Conservation (phyloP, 2,329 filamentous ascomycete species). For the Epichloe festucae region DNA sequence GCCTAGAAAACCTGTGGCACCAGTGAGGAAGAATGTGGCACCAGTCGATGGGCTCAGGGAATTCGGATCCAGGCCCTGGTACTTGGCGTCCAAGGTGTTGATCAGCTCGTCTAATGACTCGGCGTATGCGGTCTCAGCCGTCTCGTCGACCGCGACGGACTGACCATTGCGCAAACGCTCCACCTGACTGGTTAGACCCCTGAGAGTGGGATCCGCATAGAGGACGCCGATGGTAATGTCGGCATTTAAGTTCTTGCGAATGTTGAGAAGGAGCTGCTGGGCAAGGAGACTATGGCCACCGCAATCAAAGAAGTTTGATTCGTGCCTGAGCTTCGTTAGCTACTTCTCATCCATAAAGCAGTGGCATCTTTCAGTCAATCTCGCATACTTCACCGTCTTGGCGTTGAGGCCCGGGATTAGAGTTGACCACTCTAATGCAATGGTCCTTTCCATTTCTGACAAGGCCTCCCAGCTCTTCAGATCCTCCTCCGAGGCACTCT, state of each 20-base stretch:
- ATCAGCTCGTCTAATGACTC: slow-evolving; percentile 39
- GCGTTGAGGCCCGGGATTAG: slow-evolving; percentile 54
- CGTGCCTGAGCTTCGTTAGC: not conserved
- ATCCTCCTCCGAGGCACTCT: slow-evolving; percentile 22
- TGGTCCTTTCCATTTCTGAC: slow-evolving; percentile 25
- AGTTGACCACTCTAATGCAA: slow-evolving; percentile 52
- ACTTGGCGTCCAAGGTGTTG: slow-evolving; percentile 31
- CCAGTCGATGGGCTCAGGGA: slow-evolving; percentile 22
- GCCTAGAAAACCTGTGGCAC: slow-evolving; percentile 68
- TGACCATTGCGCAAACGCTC: slow-evolving; percentile 8
- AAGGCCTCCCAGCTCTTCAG: slow-evolving; percentile 39
- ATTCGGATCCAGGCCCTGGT: slow-evolving; percentile 9
- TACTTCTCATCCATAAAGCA: too few species aligned
- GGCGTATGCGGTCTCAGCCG: slow-evolving; percentile 35
- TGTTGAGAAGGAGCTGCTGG: slow-evolving; percentile 57
- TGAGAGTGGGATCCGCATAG: slow-evolving; percentile 18
- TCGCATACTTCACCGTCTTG: slow-evolving; percentile 38
- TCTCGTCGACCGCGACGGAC: slow-evolving; percentile 14
- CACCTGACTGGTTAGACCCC: slow-evolving; percentile 17
- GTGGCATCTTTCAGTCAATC: too few species aligned
- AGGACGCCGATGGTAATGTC: slow-evolving; percentile 20
- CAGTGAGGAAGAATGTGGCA: slow-evolving; percentile 65
- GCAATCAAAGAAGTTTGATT: slow-evolving; percentile 22
- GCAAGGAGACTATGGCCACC: slow-evolving; percentile 42
- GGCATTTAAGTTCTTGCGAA: slow-evolving; percentile 17